phyloP scores from a whole-genome alignment of 148 eudicot genomes.

The Beta vulgaris region DNA sequence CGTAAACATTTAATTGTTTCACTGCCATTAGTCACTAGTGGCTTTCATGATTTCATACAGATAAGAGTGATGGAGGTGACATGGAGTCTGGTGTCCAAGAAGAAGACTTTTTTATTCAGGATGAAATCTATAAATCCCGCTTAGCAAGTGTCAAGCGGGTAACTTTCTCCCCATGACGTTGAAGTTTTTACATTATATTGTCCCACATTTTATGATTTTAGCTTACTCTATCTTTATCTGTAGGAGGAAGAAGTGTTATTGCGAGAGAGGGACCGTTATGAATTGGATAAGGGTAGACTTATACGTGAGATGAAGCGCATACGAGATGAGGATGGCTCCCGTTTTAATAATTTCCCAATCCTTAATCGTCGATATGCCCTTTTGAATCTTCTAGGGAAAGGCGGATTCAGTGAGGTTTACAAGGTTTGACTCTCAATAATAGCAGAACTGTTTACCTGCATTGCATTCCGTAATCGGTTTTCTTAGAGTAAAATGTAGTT shows the following conservation, averaged over 20 bases:
- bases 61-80: conserved; percentile 69
- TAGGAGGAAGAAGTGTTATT: conserved; percentile 81
- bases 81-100: conserved; percentile 59
- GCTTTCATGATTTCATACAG: conserved; percentile 38
- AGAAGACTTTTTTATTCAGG: conserved; percentile 77
- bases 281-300: conserved; percentile 90
- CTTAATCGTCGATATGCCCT: conserved; percentile 92
- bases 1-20: background rate
- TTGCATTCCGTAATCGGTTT: conserved; percentile 4
- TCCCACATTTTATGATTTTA: conserved; percentile 9
- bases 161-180: conserved; percentile 26
- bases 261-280: conserved; percentile 93
- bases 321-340: conserved; percentile 96
- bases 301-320: conserved; percentile 99
- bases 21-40: conserved; percentile 15
- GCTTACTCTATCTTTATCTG: conserved; percentile 22
- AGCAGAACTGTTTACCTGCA: conserved; percentile 1
- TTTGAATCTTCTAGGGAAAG: conserved; percentile 91
- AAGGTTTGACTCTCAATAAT: conserved; percentile 51
- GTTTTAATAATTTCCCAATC: conserved; percentile 85
- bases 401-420: conserved; percentile 97
- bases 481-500: background rate
- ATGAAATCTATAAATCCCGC: conserved; percentile 90
- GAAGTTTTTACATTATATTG: background rate
- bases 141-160: conserved; percentile 93